Base-by-base conservation (phyloP, 176 grass and related monocot genomes). In the Phyllostachys edulis region DNA sequence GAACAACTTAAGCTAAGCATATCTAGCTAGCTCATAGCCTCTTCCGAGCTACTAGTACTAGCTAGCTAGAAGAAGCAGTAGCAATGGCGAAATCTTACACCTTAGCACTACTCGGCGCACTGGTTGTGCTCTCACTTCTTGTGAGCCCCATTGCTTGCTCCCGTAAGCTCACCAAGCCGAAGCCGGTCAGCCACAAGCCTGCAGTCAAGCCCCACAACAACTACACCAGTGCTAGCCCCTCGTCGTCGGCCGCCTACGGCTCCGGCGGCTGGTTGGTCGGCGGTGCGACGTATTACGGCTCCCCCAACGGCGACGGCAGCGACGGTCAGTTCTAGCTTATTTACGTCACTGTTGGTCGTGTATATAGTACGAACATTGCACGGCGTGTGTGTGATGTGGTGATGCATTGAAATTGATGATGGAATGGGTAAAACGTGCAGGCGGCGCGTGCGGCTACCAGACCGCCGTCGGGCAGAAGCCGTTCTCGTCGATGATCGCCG, bases 361-460 rank as follows among this genome's bases (percentile, higher is more conserved):
- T 65, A 14, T n/a, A 16, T 21, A 70, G 45, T 32, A 51, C 26
- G 11, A 61, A 9, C 39, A 20, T 24, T 68, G 34, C 52, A 15
- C 27, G 11, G 4, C 57, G 29, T n/a, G 57, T 5, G 23, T 61
- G n/a, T 61, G n/a, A 60, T 26, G n/a, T 26, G 57, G 57, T 26
- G 57, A 61, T 61, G 57, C 27, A 34, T 32, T 45, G 45, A 73
- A 75, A 51, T 0, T 63, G 52, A 85, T 6, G 24, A 34, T 5
- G 42, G 46, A 38, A 62, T 11, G 46, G 9, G 46, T 32, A 10
- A 50, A 75, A 64, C 29, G 12, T 38, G 71, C 88, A 98, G 93
- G 96, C 40, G 93, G 96, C 40, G 96, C 89, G 57, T 98, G 96
- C 56, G 96, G 96, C n/a, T 98, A 95, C 72, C 78, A 86, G 39